These are phyloP conservation scores for Oryza rufipogon DNA, from an alignment of 176 grass and related monocot species.

Conservation along the genomic window DNA sequence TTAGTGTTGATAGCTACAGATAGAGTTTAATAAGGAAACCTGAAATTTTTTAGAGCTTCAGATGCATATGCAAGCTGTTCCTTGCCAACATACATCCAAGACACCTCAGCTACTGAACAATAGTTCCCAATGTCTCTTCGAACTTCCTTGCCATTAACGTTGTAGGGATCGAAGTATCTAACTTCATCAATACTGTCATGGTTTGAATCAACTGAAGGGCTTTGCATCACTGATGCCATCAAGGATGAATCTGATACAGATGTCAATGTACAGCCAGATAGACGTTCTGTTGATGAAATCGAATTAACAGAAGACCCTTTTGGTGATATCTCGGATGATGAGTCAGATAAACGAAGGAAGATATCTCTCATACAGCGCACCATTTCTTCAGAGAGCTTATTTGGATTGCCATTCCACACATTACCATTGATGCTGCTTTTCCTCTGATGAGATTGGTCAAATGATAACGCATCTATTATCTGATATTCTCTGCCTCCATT, in stretches of 20 bases:
- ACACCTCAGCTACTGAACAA: constrained; percentile 68
- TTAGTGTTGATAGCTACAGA: constrained; percentile 15
- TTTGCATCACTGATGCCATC: constrained; percentile 53
- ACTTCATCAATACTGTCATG: constrained; percentile 48
- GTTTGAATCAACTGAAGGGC: constrained; percentile 63
- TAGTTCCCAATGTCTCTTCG: constrained; percentile 84
- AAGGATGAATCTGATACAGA: constrained; percentile 73
- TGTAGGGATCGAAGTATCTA: constrained; percentile 76
- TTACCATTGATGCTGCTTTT: constrained; percentile 39
- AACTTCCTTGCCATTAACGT: constrained; percentile 71
- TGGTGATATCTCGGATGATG: constrained; percentile 59
- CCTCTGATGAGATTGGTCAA: constrained; percentile 40
- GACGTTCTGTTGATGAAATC: constrained; percentile 66
- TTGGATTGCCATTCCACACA: constrained; percentile 54
- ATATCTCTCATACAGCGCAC: constrained; percentile 94
- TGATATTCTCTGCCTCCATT: constrained; percentile 42
- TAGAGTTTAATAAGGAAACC: constrained; percentile 50
- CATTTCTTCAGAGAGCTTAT: constrained; percentile 94
- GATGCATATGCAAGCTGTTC: constrained; percentile 93
- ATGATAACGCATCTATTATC: constrained; percentile 44
- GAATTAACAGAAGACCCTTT: constrained; percentile 49
- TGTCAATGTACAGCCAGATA: constrained; percentile 55
- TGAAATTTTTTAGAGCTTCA: constrained; percentile 81
- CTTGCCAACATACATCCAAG: constrained; percentile 91
- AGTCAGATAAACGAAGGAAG: constrained; percentile 81